A percentile compares a stretch with the other conserved stretches of the same genome.
Evolutionary conservation across 2,329 filamentous ascomycete species (phyloP).

Genomic region (Pleoardoris graminearum): DNA sequence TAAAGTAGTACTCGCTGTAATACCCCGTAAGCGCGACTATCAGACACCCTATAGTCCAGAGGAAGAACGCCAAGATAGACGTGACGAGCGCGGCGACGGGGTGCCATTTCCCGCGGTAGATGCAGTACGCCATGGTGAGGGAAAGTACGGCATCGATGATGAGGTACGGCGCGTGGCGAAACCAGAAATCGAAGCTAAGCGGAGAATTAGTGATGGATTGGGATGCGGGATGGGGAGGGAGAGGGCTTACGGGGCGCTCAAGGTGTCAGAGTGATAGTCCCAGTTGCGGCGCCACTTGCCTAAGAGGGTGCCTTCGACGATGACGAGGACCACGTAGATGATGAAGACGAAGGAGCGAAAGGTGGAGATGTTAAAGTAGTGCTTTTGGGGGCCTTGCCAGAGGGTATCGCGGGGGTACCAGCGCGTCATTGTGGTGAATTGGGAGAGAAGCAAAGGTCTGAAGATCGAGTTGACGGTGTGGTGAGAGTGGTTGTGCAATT

Average conservation of each 20-base stretch:
- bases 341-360: constrained; percentile 14
- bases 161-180: constrained; percentile 3
- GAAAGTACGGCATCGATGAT: constrained; percentile 5
- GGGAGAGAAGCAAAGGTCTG: too few species aligned
- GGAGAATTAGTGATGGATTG: not conserved
- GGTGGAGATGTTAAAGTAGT: constrained; percentile 16
- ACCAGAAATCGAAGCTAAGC: constrained; percentile 1
- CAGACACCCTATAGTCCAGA: not conserved
- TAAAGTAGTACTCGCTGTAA: constrained; percentile 5
- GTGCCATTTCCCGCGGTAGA: constrained; percentile 4
- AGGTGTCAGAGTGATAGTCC: not conserved
- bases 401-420: constrained; percentile 7
- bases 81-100: constrained; percentile 9
- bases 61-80: not conserved
- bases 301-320: constrained; percentile 13
- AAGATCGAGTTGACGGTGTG: too few species aligned
- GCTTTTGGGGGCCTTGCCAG: constrained; percentile 16
- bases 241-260: not conserved
- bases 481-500: too few species aligned
- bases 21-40: not conserved
- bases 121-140: not conserved
- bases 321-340: constrained; percentile 17
- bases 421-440: too few species aligned
- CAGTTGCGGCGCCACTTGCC: constrained; percentile 4
- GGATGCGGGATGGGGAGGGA: not conserved